Evolutionary conservation across 768 basidiomycete species (phyloP).

Genomic region (Antrodiella citrinella): DNA sequence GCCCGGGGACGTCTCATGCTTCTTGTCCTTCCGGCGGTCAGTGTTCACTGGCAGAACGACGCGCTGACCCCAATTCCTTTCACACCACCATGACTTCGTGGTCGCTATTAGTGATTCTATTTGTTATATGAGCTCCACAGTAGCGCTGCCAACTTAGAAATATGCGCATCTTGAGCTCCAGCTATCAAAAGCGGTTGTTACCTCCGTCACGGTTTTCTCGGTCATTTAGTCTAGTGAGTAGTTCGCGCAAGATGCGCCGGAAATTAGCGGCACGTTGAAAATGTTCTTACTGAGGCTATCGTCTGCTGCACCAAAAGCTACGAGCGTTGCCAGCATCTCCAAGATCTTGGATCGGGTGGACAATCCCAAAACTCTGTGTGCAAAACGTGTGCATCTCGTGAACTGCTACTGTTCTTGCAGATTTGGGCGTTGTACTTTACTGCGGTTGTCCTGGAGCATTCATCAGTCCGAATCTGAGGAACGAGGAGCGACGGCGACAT

Average conservation of each 20-base stretch:
- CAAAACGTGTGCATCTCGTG: background rate
- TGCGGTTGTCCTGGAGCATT: background rate
- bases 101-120: background rate
- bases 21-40: background rate
- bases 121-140: background rate
- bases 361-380: background rate
- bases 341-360: background rate
- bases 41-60: background rate
- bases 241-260: background rate
- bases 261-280: too few species aligned
- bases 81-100: background rate
- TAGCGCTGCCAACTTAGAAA: too few species aligned
- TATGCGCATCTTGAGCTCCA: too few species aligned
- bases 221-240: background rate
- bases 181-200: background rate
- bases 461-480: background rate
- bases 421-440: background rate
- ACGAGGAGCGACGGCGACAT: background rate
- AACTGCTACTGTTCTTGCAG: background rate
- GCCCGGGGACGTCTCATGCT: background rate
- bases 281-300: too few species aligned
- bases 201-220: constrained; percentile 1
- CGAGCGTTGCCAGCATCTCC: background rate
- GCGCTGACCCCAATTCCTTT: background rate
- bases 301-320: too few species aligned